These are phyloP conservation scores for Camelina laxa DNA, from an alignment of 345 rosid genomes.

Conservation along the genomic window DNA sequence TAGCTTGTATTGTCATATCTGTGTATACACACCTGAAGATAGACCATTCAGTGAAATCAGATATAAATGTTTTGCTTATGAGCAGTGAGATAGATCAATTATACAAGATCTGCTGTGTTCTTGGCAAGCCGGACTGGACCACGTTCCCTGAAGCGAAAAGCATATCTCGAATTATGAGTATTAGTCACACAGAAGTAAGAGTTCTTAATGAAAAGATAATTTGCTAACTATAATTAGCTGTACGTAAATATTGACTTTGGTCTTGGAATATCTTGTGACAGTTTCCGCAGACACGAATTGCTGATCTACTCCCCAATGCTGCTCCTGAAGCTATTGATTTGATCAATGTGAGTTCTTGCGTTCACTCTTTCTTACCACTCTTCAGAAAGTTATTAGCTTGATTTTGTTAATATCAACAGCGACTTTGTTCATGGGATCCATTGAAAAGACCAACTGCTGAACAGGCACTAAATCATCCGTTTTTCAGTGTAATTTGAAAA, in stretches of 20 bases:
- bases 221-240: background rate
- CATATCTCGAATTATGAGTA: constrained; percentile 63
- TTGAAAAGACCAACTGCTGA: constrained; percentile 89
- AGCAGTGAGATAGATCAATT: constrained; percentile 90
- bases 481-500: constrained; percentile 69
- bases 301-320: constrained; percentile 75
- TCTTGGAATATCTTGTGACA: constrained; percentile 37
- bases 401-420: constrained; percentile 47
- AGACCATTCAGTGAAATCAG: background rate
- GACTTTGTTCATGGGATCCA: constrained; percentile 93
- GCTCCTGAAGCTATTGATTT: constrained; percentile 85
- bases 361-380: background rate
- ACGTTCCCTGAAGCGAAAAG: constrained; percentile 76
- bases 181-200: constrained; percentile 67
- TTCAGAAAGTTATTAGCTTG: constrained; percentile 3
- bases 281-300: constrained; percentile 67
- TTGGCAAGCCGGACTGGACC: constrained; percentile 79
- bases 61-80: constrained; percentile 21
- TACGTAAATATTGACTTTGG: constrained; percentile 2
- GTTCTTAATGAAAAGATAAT: background rate
- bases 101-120: constrained; percentile 83
- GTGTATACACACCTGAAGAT: background rate
- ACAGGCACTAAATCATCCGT: constrained; percentile 85
- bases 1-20: background rate
- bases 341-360: constrained; percentile 59